Conservation (phyloP, 2,329 filamentous ascomycete genomes). For the Capronia epimyces region DNA sequence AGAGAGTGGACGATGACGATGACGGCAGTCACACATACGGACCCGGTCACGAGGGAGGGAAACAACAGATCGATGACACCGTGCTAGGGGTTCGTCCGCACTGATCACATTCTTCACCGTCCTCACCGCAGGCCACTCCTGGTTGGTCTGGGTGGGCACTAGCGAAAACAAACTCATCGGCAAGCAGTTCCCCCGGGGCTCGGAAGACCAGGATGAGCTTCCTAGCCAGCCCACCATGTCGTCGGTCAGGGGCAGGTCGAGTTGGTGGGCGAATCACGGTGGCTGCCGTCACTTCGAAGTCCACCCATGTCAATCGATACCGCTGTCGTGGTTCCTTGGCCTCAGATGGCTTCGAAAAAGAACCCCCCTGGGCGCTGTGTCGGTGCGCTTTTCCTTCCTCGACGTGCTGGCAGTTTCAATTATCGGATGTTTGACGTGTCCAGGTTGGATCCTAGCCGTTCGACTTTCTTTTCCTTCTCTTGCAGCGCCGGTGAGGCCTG, state of each 20-base stretch:
- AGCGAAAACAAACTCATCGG: constrained; percentile 18
- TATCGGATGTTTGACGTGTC: background rate
- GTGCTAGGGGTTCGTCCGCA: background rate
- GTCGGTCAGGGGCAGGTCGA: constrained; percentile 20
- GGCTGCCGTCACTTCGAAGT: constrained; percentile 4
- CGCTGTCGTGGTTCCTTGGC: constrained; percentile 22
- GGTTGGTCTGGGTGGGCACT: constrained; percentile 15
- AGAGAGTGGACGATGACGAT: constrained; percentile 1
- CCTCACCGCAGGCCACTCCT: constrained; percentile 8
- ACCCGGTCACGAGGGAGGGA: constrained; percentile 4
- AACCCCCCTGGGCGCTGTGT: background rate
- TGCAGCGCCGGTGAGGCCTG: background rate
- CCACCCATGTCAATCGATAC: constrained; percentile 21
- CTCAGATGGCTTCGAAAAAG: constrained; percentile 1
- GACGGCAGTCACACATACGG: background rate
- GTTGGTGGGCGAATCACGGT: constrained; percentile 12
- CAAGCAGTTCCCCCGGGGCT: constrained; percentile 21
- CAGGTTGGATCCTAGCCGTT: background rate
- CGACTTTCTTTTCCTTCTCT: constrained; percentile 1
- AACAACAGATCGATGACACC: background rate
- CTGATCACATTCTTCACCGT: background rate
- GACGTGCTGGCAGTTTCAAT: background rate
- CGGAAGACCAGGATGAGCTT: constrained; percentile 24
- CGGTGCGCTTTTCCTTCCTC: background rate
- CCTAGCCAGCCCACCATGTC: constrained; percentile 18